These are phyloP conservation scores for Clavulina sp. DNA, from an alignment of 768 basidiomycete species.

Conservation along the genomic window DNA sequence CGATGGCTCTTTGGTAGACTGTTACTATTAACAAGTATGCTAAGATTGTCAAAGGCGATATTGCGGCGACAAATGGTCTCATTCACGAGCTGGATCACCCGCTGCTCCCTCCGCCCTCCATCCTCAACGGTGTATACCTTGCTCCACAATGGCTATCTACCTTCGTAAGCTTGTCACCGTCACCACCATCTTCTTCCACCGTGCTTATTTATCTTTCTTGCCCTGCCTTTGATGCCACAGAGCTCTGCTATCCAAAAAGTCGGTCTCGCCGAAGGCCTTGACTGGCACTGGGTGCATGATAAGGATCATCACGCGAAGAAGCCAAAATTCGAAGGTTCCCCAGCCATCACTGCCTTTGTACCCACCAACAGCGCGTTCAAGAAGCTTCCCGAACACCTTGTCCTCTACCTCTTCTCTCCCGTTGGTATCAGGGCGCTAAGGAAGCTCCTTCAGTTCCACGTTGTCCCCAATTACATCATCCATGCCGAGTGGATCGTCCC, in stretches of 20 bases:
- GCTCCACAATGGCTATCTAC: slow-evolving; percentile 3
- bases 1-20: no score
- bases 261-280: slow-evolving; percentile 4
- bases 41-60: slow-evolving; percentile 1
- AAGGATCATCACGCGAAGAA: slow-evolving; percentile 5
- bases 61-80: slow-evolving; percentile 6
- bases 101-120: slow-evolving; percentile 1
- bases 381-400: slow-evolving; percentile 18
- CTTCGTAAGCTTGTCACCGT: neutral
- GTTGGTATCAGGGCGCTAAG: slow-evolving; percentile 17
- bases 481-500: slow-evolving; percentile 6
- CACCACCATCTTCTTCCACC: neutral
- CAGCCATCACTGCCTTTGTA: slow-evolving; percentile 14
- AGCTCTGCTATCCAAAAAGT: slow-evolving; percentile 4
- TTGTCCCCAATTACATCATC: slow-evolving; percentile 8
- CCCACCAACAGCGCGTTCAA: slow-evolving; percentile 21
- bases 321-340: neutral
- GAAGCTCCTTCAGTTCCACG: slow-evolving; percentile 21
- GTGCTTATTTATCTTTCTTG: neutral
- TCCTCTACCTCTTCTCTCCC: slow-evolving; percentile 22
- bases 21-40: slow-evolving; percentile 9
- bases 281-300: slow-evolving; percentile 2
- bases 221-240: neutral
- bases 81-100: slow-evolving; percentile 8
- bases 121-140: slow-evolving; percentile 2